A percentile compares a stretch with the other conserved stretches of the same genome.
Evolutionary conservation across 495 filamentous ascomycete genomes (phyloP).

Genomic region (Penicillium pulvis): DNA sequence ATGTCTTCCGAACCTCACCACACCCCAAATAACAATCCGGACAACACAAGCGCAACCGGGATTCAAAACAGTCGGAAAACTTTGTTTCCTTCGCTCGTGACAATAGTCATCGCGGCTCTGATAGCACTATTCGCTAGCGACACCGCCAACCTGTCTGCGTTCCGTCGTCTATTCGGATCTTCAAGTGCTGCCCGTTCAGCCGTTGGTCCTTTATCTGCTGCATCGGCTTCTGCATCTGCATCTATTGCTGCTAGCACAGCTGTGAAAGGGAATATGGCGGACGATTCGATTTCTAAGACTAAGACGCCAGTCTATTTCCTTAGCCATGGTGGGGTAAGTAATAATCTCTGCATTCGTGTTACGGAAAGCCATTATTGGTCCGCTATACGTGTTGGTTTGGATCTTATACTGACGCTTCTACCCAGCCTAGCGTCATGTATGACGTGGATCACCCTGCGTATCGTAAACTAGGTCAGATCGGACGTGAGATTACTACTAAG

Average conservation of each 20-base stretch:
- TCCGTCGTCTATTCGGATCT: slow-evolving; percentile 31
- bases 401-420: background rate
- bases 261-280: background rate
- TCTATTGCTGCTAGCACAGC: slow-evolving; percentile 3
- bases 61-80: slow-evolving; percentile 10
- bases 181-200: slow-evolving; percentile 13
- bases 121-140: slow-evolving; percentile 19
- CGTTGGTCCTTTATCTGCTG: slow-evolving; percentile 5
- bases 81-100: slow-evolving; percentile 16
- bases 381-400: too few relatives aligned
- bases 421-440: slow-evolving; percentile 74
- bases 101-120: slow-evolving; percentile 20
- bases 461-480: slow-evolving; percentile 64
- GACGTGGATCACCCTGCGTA: slow-evolving; percentile 74
- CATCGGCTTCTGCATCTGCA: slow-evolving; percentile 11
- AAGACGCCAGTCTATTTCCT: slow-evolving; percentile 76
- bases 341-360: too few relatives aligned
- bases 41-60: background rate
- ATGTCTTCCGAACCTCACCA: slow-evolving; percentile 28
- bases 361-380: too few relatives aligned
- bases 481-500: slow-evolving; percentile 76
- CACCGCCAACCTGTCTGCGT: slow-evolving; percentile 36
- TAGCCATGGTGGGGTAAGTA: slow-evolving; percentile 71
- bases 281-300: slow-evolving; percentile 16
- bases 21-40: background rate